Percentiles rank a stretch among this genome's conserved stretches.
These are phyloP conservation scores for Nepenthes gracilis DNA, from an alignment of 148 eudicot species.

Conservation along the genomic window DNA sequence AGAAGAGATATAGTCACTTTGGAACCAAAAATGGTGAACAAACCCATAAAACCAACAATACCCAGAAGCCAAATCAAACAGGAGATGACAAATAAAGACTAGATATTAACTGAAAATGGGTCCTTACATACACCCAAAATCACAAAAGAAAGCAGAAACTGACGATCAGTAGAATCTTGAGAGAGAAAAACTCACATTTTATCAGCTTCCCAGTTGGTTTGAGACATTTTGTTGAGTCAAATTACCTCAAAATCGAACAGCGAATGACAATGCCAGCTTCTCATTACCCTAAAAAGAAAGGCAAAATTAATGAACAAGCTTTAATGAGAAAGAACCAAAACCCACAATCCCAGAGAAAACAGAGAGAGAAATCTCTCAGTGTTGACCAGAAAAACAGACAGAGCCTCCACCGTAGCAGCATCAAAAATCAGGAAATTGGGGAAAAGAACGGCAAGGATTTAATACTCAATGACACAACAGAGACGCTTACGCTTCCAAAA, in stretches of 20 bases:
- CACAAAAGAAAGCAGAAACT: neutral
- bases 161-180: neutral
- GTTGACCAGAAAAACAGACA: neutral
- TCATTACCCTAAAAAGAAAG: neutral
- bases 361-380: neutral
- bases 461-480: too few relatives aligned
- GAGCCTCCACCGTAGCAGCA: too few relatives aligned
- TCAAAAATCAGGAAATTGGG: too few relatives aligned
- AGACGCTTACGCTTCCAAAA: too few relatives aligned
- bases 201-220: conserved; percentile 19
- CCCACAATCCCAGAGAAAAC: neutral
- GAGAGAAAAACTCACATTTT: conserved; percentile 6
- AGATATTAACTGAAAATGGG: neutral
- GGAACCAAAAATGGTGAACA: conserved; percentile 9
- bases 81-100: neutral
- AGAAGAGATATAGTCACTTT: neutral
- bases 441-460: too few relatives aligned
- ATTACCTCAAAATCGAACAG: conserved; percentile 1
- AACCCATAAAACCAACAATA: conserved; percentile 11
- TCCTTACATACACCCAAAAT: neutral
- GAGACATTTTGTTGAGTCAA: conserved; percentile 6
- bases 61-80: conserved; percentile 22
- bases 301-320: neutral
- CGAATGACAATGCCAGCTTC: conserved; percentile 4
- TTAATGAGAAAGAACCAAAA: neutral